phyloP scores from a whole-genome alignment of 163 green algal species.

The Dunaliella salina region DNA sequence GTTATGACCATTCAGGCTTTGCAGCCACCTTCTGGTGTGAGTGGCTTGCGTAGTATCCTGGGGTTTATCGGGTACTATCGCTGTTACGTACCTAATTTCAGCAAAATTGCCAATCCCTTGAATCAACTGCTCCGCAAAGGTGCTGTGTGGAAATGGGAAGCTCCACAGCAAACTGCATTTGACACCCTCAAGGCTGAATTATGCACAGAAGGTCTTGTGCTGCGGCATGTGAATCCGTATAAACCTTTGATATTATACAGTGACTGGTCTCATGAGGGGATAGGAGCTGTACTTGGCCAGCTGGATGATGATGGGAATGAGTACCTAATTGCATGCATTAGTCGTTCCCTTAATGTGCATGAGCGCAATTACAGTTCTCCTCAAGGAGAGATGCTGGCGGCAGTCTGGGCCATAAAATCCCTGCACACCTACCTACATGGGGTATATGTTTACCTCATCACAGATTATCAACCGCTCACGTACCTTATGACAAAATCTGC shows the following conservation, averaged over 20 bases:
- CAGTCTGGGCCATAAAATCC: constrained; percentile 21
- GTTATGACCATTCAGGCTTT: background rate
- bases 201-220: background rate
- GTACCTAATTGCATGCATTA: constrained; percentile 32
- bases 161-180: background rate
- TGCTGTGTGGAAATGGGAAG: background rate
- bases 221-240: background rate
- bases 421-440: constrained; percentile 32
- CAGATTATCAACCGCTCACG: constrained; percentile 30
- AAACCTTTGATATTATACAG: background rate
- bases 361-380: constrained; percentile 19
- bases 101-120: background rate
- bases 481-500: constrained; percentile 30
- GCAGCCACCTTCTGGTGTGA: background rate
- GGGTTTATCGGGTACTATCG: background rate
- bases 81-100: background rate
- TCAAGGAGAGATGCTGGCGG: constrained; percentile 36
- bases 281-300: constrained; percentile 19
- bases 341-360: constrained; percentile 25
- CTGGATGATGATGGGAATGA: constrained; percentile 23
- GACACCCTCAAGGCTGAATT: background rate
- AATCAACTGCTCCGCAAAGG: background rate
- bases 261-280: background rate
- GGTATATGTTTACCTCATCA: constrained; percentile 25
- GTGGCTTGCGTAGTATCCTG: background rate